These are phyloP conservation scores for Cladophialophora exuberans DNA, from an alignment of 2,329 filamentous ascomycete genomes.

Conservation along the genomic window DNA sequence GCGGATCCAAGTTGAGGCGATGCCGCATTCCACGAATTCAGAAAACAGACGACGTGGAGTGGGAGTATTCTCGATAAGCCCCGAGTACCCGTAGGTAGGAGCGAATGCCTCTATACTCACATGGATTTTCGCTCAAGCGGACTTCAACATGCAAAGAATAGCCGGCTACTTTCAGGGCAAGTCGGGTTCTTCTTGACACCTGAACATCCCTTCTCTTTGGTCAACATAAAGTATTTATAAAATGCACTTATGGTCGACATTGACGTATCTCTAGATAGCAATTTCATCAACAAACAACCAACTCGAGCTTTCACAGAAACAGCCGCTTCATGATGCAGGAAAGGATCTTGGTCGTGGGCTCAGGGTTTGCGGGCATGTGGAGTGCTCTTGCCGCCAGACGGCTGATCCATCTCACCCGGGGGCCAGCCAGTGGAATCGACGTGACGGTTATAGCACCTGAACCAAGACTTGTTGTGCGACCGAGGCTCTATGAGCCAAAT, in stretches of 20 bases:
- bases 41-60: neutral
- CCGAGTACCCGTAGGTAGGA: neutral
- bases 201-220: neutral
- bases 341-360: constrained; percentile 37
- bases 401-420: constrained; percentile 34
- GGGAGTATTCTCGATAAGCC: neutral
- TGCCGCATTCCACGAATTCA: neutral
- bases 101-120: neutral
- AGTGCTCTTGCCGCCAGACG: constrained; percentile 43
- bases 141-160: neutral
- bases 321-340: constrained; percentile 2
- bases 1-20: neutral
- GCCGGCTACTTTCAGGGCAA: neutral
- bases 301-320: neutral
- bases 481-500: constrained; percentile 42
- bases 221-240: neutral
- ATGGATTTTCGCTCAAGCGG: neutral
- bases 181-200: neutral
- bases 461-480: constrained; percentile 39
- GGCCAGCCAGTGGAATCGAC: constrained; percentile 31
- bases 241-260: neutral
- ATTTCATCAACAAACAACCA: neutral
- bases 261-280: neutral
- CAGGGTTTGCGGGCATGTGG: constrained; percentile 45
- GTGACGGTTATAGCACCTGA: constrained; percentile 41